These are phyloP conservation scores for Blumeria graminis DNA, from an alignment of 2,329 filamentous ascomycete species.

Conservation along the genomic window DNA sequence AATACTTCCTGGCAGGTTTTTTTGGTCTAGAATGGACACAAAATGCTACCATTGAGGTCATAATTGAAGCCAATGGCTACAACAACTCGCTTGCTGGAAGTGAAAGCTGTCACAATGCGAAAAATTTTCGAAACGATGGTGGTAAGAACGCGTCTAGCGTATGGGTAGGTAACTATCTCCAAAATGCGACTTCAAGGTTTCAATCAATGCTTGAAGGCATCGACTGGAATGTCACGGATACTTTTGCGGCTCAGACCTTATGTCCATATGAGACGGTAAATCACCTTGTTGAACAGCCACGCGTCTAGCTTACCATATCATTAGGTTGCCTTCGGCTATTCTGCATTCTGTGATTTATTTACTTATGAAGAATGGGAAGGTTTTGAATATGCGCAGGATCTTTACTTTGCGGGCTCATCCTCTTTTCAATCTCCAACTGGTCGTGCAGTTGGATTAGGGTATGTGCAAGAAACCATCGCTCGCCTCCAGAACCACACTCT, in stretches of 20 bases:
- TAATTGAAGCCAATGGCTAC: constrained; percentile 36
- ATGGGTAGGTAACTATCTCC: constrained; percentile 43
- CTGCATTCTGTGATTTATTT: constrained; percentile 49
- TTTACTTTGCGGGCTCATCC: constrained; percentile 32
- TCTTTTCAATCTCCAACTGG: constrained; percentile 14
- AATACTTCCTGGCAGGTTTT: constrained; percentile 59
- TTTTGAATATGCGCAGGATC: constrained; percentile 47
- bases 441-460: constrained; percentile 49
- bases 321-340: constrained; percentile 46
- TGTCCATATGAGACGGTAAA: constrained; percentile 49
- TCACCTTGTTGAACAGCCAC: not conserved
- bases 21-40: constrained; percentile 52
- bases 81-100: constrained; percentile 52
- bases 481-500: constrained; percentile 42
- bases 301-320: constrained; percentile 3
- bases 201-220: constrained; percentile 27
- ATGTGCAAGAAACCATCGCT: constrained; percentile 48
- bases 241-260: constrained; percentile 43
- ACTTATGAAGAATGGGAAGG: constrained; percentile 50
- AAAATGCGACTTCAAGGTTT: constrained; percentile 36
- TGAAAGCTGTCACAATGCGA: constrained; percentile 38
- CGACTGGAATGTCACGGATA: constrained; percentile 39
- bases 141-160: constrained; percentile 27
- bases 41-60: constrained; percentile 47
- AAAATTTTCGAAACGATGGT: constrained; percentile 20